A percentile compares a stretch with the other conserved stretches of the same genome.
Conservation (phyloP, 768 basidiomycete genomes). For the Mycena capillaripes region DNA sequence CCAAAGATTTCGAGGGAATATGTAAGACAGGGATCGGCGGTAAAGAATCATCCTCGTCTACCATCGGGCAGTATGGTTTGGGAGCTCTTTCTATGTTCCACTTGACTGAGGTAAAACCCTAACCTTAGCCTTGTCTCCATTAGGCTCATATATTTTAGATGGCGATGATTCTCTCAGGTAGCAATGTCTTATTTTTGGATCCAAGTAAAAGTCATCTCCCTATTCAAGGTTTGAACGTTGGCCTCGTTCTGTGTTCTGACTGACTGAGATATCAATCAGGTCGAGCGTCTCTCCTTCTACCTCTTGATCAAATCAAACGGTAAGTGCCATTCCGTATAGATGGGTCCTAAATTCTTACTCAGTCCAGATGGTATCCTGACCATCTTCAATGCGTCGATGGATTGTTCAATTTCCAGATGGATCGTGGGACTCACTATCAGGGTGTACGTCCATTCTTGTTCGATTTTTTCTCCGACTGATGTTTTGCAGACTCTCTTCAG, state of each 20-base stretch:
- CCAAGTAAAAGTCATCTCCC: constrained; percentile 61
- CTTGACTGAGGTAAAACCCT: constrained; percentile 58
- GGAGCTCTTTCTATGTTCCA: constrained; percentile 69
- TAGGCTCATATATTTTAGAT: constrained; percentile 36
- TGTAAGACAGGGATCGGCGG: constrained; percentile 60
- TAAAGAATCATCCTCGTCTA: constrained; percentile 51
- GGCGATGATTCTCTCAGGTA: constrained; percentile 49
- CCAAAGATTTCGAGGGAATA: constrained; percentile 61
- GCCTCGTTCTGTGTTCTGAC: too few species aligned
- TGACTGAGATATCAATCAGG: constrained; percentile 18
- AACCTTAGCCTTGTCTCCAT: background rate
- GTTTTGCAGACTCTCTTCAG: constrained; percentile 59
- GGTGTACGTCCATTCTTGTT: constrained; percentile 52
- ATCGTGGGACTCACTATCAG: constrained; percentile 45
- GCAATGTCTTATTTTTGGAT: constrained; percentile 56
- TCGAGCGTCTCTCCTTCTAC: constrained; percentile 47
- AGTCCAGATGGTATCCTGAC: constrained; percentile 55
- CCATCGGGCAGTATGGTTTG: constrained; percentile 66
- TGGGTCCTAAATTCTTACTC: background rate
- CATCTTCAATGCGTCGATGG: constrained; percentile 57
- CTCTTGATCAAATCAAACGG: constrained; percentile 53
- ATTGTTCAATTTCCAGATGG: constrained; percentile 55
- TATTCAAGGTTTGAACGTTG: constrained; percentile 30
- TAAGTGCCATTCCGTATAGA: constrained; percentile 29
- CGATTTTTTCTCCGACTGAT: constrained; percentile 4